phyloP scores from a whole-genome alignment of 352 stramenopile genomes.

The Globisporangium alternatum region DNA sequence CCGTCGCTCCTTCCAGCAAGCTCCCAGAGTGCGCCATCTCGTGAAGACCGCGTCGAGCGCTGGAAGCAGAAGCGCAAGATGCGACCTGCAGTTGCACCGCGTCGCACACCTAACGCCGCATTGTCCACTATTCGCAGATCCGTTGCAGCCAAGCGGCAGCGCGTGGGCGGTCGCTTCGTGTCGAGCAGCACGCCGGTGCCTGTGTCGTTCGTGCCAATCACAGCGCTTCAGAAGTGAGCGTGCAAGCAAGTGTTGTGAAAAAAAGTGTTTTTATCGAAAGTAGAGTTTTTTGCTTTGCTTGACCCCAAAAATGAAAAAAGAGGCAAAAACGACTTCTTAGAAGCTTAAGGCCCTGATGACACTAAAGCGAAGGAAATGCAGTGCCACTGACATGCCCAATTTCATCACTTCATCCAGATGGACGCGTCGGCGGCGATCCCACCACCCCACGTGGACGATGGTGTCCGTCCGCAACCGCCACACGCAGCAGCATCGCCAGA shows the following conservation, averaged over 20 bases:
- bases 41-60: slow-evolving; percentile 1
- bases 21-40: neutral
- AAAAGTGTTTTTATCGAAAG: too few species aligned
- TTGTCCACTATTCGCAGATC: neutral
- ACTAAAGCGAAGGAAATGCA: too few species aligned
- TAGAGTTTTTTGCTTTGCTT: too few species aligned
- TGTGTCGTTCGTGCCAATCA: neutral
- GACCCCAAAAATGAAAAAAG: too few species aligned
- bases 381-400: too few species aligned
- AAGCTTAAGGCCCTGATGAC: too few species aligned
- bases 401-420: too few species aligned
- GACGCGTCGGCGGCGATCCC: too few species aligned
- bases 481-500: neutral
- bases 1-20: neutral
- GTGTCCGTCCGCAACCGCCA: neutral
- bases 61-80: slow-evolving; percentile 4
- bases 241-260: too few species aligned
- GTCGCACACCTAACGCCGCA: neutral
- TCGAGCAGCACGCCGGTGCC: neutral
- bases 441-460: neutral
- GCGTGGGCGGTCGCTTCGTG: neutral
- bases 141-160: neutral
- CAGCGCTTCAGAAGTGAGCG: slow-evolving; percentile 4
- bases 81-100: neutral
- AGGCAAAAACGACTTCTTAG: too few species aligned